Percentiles rank a stretch among this genome's conserved stretches.
These are phyloP conservation scores for Chlamydomonas eustigma DNA, from an alignment of 139 green algal genomes.

Conservation along the genomic window DNA sequence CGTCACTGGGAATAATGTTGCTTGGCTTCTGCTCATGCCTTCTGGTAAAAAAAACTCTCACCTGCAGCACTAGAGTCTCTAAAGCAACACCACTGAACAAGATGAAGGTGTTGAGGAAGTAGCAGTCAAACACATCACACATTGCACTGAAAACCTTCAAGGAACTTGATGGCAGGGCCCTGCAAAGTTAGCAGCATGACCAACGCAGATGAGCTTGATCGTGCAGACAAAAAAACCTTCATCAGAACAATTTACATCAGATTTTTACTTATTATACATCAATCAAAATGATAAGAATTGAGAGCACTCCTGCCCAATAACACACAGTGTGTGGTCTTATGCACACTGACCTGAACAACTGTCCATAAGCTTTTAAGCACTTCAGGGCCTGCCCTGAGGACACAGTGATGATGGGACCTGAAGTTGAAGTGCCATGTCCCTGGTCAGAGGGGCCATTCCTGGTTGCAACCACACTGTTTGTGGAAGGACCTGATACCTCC, in stretches of 20 bases:
- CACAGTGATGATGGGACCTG: constrained; percentile 29
- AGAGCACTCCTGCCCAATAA: no score
- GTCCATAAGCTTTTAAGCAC: constrained; percentile 37
- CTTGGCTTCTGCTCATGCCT: no score
- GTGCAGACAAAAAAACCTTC: no score
- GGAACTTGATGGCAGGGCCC: neutral
- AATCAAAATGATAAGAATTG: no score
- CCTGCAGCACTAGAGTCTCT: constrained; percentile 36
- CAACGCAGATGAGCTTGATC: no score
- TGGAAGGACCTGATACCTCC: neutral
- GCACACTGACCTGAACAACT: constrained; percentile 28
- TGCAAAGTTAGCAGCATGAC: no score
- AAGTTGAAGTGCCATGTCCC: no score
- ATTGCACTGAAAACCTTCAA: constrained; percentile 31
- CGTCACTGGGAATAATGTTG: no score
- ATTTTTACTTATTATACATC: neutral
- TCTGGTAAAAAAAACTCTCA: constrained; percentile 3
- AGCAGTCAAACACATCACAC: constrained; percentile 55
- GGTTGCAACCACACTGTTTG: neutral
- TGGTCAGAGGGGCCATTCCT: no score
- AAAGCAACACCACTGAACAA: constrained; percentile 43
- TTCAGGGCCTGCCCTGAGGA: constrained; percentile 36
- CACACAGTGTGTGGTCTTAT: neutral
- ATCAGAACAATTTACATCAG: no score
- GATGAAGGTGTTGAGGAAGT: constrained; percentile 49